Base-by-base conservation (phyloP, 1,284 basidiomycete species). In the Mycena sp. region DNA sequence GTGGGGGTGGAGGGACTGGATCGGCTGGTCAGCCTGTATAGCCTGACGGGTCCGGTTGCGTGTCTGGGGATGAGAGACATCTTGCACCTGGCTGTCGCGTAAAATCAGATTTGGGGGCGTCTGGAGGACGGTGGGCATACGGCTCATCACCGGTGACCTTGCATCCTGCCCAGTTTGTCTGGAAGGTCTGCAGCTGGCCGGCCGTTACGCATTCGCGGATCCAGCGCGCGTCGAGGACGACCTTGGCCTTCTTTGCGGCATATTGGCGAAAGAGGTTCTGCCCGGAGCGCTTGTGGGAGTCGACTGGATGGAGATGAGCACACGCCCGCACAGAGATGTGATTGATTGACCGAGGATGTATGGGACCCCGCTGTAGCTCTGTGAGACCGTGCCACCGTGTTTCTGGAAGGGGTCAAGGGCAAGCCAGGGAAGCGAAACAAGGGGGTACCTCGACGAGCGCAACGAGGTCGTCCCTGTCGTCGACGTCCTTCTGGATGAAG, bases 241-340 rank as follows among this genome's bases (percentile, higher is more conserved):
- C 81, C 72, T 93, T 93, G 32, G 85, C 87, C 74, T 91, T 93
- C 77, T 92, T 93, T 46, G 84, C 83, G 3, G 82, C 84, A 73
- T 91, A 93, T 70, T 92, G 89, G 30, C 90, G 85, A 74, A 85
- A 92, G 3, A 94, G 74, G 69, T 86, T 92, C 73, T 93, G 91
- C 4, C 92, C 92, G n/a, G 90, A 90, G 61, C 87, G 81, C 69
- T 88, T 90, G 68, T 87, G 83, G 6, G 92, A 89, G 70, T 93
- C 87, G 65, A 91, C 89, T 90, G 63, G 53, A 60, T 60, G 63
- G 49, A 69, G 58, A 64, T 65, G 63, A 69, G 49, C 63, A 65
- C 60, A 41, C 43, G 49, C 41, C 60, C 50, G 46, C 25, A 30
- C 59, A n/a, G 48, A 40, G 23, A 58, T 32, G 37, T 49, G 50